Base-by-base conservation (phyloP, 2,329 filamentous ascomycete species). In the Penicillium sp. region DNA sequence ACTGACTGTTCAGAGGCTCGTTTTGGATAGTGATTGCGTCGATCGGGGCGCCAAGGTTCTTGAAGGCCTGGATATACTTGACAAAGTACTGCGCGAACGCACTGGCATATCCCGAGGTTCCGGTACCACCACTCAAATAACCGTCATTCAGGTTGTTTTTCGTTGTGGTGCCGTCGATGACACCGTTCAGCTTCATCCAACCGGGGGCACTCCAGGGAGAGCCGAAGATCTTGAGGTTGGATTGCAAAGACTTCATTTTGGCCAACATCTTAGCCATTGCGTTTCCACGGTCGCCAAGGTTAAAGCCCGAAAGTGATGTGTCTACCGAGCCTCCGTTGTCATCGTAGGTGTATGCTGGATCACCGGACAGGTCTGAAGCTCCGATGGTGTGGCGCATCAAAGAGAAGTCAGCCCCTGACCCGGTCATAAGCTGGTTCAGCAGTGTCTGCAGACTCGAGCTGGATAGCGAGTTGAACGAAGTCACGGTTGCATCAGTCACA, bases 341-440 rank as follows among this genome's bases (percentile, higher is more conserved):
- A 47, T 74, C 70, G 56, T 73, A 73, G 8, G 68, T 68, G 57
- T 74, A 74, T 21, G 66, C 62, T 4, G 61, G 62, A 33, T 64
- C 59, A 7, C 62, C 63, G 4, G 67, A 70, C 9, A 74, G 55
- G 57, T 74, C 72, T 9, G 64, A 68, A 1, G 69, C 65, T 15
- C 70, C 72, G 39, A 74, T 73, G 2, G 72, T 73, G 49, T 74
- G 72, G 10, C 72, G 64, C 70, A 74, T 73, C 51, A 74, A 61
- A 23, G 67, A 59, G 52, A 74, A 71, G 38, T 68, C 66, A 21
- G 70, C 71, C 6, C 72, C 72, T 8, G 56, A 53, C 10, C 63
- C 53, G 2, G 68, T 70, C 51, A 74, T 69, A 2, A 74, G 54
- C 26, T 70, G 63, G 42, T 69, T 53, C 36, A 74, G 62, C 9